A percentile compares a stretch with the other conserved stretches of the same genome.
Conservation (phyloP, 164 flowering plant genomes). For the Saururus chinensis region DNA sequence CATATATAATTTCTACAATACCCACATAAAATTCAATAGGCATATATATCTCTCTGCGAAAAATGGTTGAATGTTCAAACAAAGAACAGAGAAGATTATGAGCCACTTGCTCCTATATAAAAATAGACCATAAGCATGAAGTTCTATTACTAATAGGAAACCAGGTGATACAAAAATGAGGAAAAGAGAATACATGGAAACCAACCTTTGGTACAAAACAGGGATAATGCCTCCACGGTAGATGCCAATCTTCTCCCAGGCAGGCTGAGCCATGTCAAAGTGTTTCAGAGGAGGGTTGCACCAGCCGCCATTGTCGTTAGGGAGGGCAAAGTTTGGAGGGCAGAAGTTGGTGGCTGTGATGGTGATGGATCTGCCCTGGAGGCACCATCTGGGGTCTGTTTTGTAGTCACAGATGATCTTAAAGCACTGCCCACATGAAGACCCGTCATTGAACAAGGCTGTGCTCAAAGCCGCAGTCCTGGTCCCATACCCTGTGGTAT, state of each 20-base stretch:
- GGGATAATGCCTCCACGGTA: slow-evolving; percentile 85
- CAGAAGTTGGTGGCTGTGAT: slow-evolving; percentile 88
- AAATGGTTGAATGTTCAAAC: no score
- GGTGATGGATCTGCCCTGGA: slow-evolving; percentile 51
- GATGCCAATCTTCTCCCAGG: slow-evolving; percentile 80
- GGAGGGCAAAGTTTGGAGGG: slow-evolving; percentile 74
- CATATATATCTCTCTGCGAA: no score
- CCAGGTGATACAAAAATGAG: neutral
- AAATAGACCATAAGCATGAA: no score
- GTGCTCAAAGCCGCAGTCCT: slow-evolving; percentile 69
- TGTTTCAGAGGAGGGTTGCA: slow-evolving; percentile 89
- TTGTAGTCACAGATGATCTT: slow-evolving; percentile 50
- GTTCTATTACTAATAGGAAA: no score
- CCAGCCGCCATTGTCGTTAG: slow-evolving; percentile 84
- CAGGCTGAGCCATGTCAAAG: slow-evolving; percentile 95
- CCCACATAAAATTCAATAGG: no score
- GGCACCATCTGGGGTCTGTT: slow-evolving; percentile 57
- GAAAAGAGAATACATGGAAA: no score
- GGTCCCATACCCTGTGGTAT: slow-evolving; percentile 38
- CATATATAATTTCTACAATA: no score
- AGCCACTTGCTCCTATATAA: no score
- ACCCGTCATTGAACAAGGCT: slow-evolving; percentile 75
- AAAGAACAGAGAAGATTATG: no score
- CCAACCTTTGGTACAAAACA: slow-evolving; percentile 56
- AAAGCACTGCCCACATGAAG: slow-evolving; percentile 79